Conservation (phyloP, 148 eudicot species). For the Cornus controversa region DNA sequence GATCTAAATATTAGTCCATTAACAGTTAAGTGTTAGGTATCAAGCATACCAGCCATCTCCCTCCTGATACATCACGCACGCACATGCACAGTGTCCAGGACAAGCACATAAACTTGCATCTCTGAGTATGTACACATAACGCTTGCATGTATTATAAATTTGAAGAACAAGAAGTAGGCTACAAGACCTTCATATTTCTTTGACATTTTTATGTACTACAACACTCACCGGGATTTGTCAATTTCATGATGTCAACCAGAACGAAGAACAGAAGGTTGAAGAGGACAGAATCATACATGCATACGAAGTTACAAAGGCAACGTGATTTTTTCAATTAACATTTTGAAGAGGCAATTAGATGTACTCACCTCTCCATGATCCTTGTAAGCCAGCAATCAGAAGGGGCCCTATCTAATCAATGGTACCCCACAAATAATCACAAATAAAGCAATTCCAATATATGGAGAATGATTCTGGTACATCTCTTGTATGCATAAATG, state of each 20-base stretch:
- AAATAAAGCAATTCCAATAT: constrained; percentile 32
- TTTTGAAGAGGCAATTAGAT: constrained; percentile 26
- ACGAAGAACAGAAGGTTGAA: constrained; percentile 11
- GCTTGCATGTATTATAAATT: background rate
- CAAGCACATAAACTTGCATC: background rate
- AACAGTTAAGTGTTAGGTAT: background rate
- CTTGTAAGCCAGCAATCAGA: constrained; percentile 27
- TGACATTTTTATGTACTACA: constrained; percentile 2
- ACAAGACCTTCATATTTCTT: constrained; percentile 1
- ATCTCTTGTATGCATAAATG: constrained; percentile 17
- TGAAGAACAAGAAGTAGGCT: background rate
- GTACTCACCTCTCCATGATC: constrained; percentile 27
- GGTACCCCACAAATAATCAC: constrained; percentile 33
- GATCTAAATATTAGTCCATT: no score
- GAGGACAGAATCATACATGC: constrained; percentile 24
- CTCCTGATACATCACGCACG: background rate
- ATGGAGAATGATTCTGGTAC: constrained; percentile 36
- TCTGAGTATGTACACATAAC: background rate
- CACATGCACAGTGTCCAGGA: background rate
- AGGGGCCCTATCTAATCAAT: constrained; percentile 24
- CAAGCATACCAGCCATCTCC: background rate
- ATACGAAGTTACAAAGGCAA: constrained; percentile 14
- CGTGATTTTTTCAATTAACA: constrained; percentile 19
- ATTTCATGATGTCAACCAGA: background rate
- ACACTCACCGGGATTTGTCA: background rate